Percentiles rank a stretch among this genome's conserved stretches.
These are phyloP conservation scores for Reutealis trisperma DNA, from an alignment of 345 rosid genomes.

Conservation along the genomic window DNA sequence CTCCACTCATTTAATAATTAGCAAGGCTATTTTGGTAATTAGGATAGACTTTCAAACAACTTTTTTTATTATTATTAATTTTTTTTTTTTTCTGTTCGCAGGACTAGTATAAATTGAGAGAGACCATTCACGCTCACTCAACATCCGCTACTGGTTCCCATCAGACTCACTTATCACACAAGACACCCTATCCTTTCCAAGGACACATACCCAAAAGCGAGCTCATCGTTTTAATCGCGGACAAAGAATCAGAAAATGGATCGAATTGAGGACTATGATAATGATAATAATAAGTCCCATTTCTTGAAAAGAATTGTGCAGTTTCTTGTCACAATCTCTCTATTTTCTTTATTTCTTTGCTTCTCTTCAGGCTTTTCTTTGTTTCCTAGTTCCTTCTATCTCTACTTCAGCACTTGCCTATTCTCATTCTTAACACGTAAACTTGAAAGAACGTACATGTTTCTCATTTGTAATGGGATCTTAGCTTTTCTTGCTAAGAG, in stretches of 20 bases:
- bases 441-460: conserved; percentile 54
- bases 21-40: conserved; percentile 2
- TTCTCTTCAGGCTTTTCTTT: conserved; percentile 33
- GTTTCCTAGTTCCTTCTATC: conserved; percentile 34
- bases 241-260: conserved; percentile 4
- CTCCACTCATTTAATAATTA: background rate
- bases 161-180: background rate
- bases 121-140: background rate
- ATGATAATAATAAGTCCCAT: background rate
- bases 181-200: background rate
- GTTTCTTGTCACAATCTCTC: conserved; percentile 28
- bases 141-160: background rate
- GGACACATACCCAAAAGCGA: background rate
- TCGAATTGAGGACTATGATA: background rate
- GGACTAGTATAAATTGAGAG: conserved; percentile 9
- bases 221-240: no score
- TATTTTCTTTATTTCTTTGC: conserved; percentile 36
- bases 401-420: conserved; percentile 37
- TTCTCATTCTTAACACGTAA: conserved; percentile 39
- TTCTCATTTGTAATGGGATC: conserved; percentile 59
- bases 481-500: conserved; percentile 48
- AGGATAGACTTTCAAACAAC: background rate
- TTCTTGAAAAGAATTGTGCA: conserved; percentile 28
- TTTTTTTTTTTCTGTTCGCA: no score
- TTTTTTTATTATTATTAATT: background rate